Base-by-base conservation (phyloP, 2,329 filamentous ascomycete species). In the Colletotrichum spinosum region DNA sequence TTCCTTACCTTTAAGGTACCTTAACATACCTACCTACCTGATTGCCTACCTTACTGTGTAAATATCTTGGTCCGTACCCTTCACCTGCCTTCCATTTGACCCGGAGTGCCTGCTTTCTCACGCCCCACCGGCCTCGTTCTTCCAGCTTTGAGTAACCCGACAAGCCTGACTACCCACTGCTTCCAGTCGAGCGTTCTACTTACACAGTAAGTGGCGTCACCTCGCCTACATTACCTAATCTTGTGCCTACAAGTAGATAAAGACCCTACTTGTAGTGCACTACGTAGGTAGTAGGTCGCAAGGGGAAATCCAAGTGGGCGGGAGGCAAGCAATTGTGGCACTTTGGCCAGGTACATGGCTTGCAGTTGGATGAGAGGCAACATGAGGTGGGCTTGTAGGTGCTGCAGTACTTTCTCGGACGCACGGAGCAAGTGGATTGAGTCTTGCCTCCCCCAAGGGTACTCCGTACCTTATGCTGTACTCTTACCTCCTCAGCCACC, bases 351-450 rank as follows among this genome's bases (percentile, higher is more conserved):
- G 25, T 25, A 25, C 25, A 25, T 25, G 25, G 25, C 25, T 25
- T 25, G 25, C 5, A 25, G 25, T 9, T 41, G 38, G 38, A 41
- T 13, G 38, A 45, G 42, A 45, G 9, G 42, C 42, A 45, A 45
- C 25, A 25, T 25, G 25, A 25, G 25, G 25, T 25, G 25, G 25
- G 25, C 25, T n/a, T 12, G 13, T 9, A 34, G 15, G 56, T 17
- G 33, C 34, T 39, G 17, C 8, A 48, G 15, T 59, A 59, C 48
- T 9, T 59, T 33, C 13, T 55, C 42, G 35, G 35, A 34, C 55
- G 39, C 48, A 58, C 44, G 55, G 55, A 58, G 44, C 37, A 48
- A 15, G 17, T 12, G 42, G 11, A 25, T 25, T 25, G 25, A 25
- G 25, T 25, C 25, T 25, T 25, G 25, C 25, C 25, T 25, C 25